Evolutionary conservation across 1,284 basidiomycete genomes (phyloP).

Genomic region (Tilletiaria anomala): DNA sequence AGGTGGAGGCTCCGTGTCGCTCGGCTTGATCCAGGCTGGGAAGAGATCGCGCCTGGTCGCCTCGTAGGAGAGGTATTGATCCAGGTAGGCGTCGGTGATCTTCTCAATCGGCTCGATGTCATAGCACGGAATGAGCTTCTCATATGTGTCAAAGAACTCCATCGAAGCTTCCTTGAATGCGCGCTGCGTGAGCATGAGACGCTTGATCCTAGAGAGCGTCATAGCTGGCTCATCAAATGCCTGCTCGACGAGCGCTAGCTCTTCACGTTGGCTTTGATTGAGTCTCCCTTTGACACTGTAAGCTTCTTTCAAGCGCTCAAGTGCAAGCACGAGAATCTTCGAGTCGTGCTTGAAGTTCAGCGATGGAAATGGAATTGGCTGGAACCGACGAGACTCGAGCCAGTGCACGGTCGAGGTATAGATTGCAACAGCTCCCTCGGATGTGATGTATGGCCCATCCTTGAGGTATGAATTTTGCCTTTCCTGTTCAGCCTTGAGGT

Average conservation of each 20-base stretch:
- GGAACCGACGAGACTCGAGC: conserved; percentile 38
- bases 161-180: conserved; percentile 38
- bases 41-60: conserved; percentile 39
- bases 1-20: conserved; percentile 37
- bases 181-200: conserved; percentile 38
- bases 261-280: conserved; percentile 38
- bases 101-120: conserved; percentile 40
- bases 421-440: conserved; percentile 36
- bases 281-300: conserved; percentile 39
- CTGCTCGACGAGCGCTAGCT: conserved; percentile 38
- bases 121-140: conserved; percentile 34
- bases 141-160: conserved; percentile 39
- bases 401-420: conserved; percentile 39
- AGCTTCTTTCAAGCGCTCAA: conserved; percentile 37
- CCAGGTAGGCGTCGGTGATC: conserved; percentile 39
- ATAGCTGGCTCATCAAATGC: conserved; percentile 40
- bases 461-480: conserved; percentile 38
- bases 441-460: conserved; percentile 38
- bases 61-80: conserved; percentile 39
- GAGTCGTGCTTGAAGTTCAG: conserved; percentile 40
- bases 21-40: conserved; percentile 40
- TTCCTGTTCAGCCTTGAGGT: conserved; percentile 35
- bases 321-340: conserved; percentile 34
- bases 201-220: conserved; percentile 38
- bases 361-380: conserved; percentile 38